Base-by-base conservation (phyloP, 2,329 filamentous ascomycete genomes). In the Epichloe sp. region DNA sequence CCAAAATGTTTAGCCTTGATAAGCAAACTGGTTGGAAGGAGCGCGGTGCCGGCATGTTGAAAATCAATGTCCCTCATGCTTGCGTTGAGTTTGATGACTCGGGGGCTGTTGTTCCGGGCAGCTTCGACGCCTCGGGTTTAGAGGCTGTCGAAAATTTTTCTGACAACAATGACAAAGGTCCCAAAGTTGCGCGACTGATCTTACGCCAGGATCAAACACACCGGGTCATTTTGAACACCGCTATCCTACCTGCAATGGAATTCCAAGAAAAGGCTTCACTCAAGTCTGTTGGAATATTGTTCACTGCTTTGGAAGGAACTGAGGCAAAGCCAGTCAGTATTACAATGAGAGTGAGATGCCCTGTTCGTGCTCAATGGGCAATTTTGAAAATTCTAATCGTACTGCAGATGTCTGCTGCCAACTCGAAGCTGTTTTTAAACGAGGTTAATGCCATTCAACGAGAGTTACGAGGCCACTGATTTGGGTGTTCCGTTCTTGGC, bases 141-240 rank as follows among this genome's bases (percentile, higher is more conserved):
- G 73, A 75, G 48, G 66, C 73, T 3, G 71, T 75, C 17, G 69
- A 72, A 2, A 65, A 64, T 11, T 66, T 61, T 41, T 62, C 57
- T 4, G 59, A 58, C 19, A 62, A 59, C 40, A 58, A 56, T 2
- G 47, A 53, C 7, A 55, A 59, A 52, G 57, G 58, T 17, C 67
- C 71, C 48, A 76, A 76, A 56, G 72, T 79, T 52, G 76, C 84
- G 23, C 85, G 91, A 42, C 78, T 97, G 57, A 78, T 97, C 54
- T 89, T 96, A 82, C 84, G 91, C 17, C 88, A 94, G 58, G 90
- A 96, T 61, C 88, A 89, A 54, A 93, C 88, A 1, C 82, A 90
- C 60, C 80, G 88, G 21, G 82, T 97, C 50, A 83, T 95, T 55
- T 73, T 97, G 48, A 97, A 97, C 68, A 88, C 86, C 1, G 80